These are phyloP conservation scores for Adansonia rubrostipa DNA, from an alignment of 441 rosid species.

Conservation along the genomic window DNA sequence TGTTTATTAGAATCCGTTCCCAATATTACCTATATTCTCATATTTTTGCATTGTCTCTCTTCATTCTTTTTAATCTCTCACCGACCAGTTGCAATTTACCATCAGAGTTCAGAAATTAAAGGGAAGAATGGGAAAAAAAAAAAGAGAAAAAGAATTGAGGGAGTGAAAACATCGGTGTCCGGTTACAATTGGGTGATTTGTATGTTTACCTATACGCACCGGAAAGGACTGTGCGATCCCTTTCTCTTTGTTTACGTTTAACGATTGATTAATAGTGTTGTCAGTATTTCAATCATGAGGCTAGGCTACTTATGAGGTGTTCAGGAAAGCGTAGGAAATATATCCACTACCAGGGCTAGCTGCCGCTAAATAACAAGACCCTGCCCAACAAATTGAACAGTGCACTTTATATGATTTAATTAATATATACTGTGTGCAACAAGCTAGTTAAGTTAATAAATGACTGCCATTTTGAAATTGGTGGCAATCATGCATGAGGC, in stretches of 20 bases:
- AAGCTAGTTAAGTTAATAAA: not conserved
- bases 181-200: not conserved
- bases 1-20: not conserved
- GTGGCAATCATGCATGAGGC: slow-evolving; percentile 23
- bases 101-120: not conserved
- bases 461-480: slow-evolving; percentile 15
- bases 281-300: slow-evolving; percentile 57
- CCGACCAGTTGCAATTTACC: not conserved
- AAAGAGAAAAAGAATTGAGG: not conserved
- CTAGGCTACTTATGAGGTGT: slow-evolving; percentile 36
- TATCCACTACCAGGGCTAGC: slow-evolving; percentile 23
- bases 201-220: slow-evolving; percentile 12
- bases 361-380: slow-evolving; percentile 25
- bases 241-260: not conserved
- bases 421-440: not conserved
- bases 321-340: slow-evolving; percentile 15
- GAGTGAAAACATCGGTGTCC: not conserved
- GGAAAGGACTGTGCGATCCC: not conserved
- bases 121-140: not conserved
- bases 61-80: not conserved
- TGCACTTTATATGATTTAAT: not conserved
- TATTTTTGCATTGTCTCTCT: not conserved
- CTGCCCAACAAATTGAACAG: slow-evolving; percentile 26
- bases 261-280: slow-evolving; percentile 19
- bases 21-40: not conserved